Conservation (phyloP, 2,329 filamentous ascomycete species). For the Ustilaginoidea virens region DNA sequence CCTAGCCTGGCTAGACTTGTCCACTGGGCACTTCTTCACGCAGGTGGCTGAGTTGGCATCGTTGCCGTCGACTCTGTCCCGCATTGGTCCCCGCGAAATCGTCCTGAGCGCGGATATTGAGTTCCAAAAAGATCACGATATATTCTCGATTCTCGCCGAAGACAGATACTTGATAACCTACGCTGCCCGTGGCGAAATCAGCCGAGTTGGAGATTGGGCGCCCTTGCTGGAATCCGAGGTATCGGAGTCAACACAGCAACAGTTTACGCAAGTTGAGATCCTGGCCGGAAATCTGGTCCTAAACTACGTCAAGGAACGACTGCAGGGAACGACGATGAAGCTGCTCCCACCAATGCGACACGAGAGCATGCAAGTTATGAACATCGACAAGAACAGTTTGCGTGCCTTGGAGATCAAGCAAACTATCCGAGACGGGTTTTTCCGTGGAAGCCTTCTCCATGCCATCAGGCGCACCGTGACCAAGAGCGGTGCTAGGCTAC, state of each 20-base stretch:
- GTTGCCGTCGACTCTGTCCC: slow-evolving; percentile 66
- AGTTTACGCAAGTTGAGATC: slow-evolving; percentile 56
- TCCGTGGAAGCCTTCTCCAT: slow-evolving; percentile 75
- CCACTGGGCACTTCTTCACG: slow-evolving; percentile 87
- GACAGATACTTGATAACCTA: slow-evolving; percentile 67
- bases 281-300: slow-evolving; percentile 67
- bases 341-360: slow-evolving; percentile 70
- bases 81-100: slow-evolving; percentile 73
- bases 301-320: slow-evolving; percentile 64
- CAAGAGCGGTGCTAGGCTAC: slow-evolving; percentile 72
- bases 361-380: slow-evolving; percentile 64
- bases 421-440: slow-evolving; percentile 66
- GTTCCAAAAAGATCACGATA: slow-evolving; percentile 38
- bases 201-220: slow-evolving; percentile 49
- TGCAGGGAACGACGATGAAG: slow-evolving; percentile 65
- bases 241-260: slow-evolving; percentile 28
- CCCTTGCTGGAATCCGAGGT: slow-evolving; percentile 64
- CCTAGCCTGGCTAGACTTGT: slow-evolving; percentile 86
- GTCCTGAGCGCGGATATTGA: slow-evolving; percentile 55
- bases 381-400: slow-evolving; percentile 83
- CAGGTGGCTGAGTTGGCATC: slow-evolving; percentile 56
- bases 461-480: slow-evolving; percentile 83
- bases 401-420: slow-evolving; percentile 76
- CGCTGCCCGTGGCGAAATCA: slow-evolving; percentile 31
- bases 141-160: slow-evolving; percentile 56